Percentiles rank a stretch among this genome's conserved stretches.
These are phyloP conservation scores for Tetratostichococcus sp. DNA, from an alignment of 139 green algal genomes.

Conservation along the genomic window DNA sequence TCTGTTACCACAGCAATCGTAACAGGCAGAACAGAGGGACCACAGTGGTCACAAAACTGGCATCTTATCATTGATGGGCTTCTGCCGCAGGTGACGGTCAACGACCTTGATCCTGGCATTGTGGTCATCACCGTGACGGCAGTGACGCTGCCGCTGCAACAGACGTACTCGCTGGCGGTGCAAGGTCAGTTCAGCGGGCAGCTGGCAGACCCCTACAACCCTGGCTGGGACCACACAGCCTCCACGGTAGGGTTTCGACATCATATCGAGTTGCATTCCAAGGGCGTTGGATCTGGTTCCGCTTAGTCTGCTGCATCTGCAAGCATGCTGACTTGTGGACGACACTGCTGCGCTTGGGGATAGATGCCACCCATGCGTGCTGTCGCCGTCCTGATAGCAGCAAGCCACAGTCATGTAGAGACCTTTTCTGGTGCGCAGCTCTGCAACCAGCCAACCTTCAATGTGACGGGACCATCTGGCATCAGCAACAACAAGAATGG, in stretches of 20 bases:
- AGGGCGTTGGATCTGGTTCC: too few species aligned
- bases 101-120: slow-evolving; percentile 44
- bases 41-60: too few species aligned
- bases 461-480: not conserved
- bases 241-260: not conserved
- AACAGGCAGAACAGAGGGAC: too few species aligned
- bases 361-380: not conserved
- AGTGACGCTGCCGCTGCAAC: slow-evolving; percentile 23
- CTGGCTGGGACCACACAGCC: slow-evolving; percentile 15
- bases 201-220: slow-evolving; percentile 44
- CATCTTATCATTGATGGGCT: too few species aligned
- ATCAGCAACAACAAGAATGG: not conserved
- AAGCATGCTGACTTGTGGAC: not conserved
- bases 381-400: slow-evolving; percentile 2
- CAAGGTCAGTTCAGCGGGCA: slow-evolving; percentile 39
- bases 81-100: slow-evolving; percentile 34
- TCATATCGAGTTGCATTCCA: too few species aligned
- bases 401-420: too few species aligned
- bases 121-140: slow-evolving; percentile 56
- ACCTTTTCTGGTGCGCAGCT: not conserved
- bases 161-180: slow-evolving; percentile 73
- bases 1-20: too few species aligned
- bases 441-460: not conserved
- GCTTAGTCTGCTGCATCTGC: too few species aligned
- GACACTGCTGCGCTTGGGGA: not conserved